Evolutionary conservation across 139 green algal species (phyloP), one percentile per base, ranked within the genome.

Genomic region (Chlorella vulgaris): DNA sequence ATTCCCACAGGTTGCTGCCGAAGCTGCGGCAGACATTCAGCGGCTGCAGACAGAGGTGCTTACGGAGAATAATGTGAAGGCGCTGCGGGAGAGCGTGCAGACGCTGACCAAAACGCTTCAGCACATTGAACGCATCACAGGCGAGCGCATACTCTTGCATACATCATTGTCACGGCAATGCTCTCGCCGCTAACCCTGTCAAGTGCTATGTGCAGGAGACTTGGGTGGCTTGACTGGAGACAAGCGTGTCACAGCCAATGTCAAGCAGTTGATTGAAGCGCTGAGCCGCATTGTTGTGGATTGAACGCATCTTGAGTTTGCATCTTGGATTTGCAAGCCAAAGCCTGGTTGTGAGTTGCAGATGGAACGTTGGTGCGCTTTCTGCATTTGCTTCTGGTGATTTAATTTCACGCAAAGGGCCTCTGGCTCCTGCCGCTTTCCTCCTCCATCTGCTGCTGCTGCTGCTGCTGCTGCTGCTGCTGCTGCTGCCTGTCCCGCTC

Each of bases 51-150:
- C 83, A 65, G 88, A 92, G 60, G 93, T 99, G 43, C 81, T 99
- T 69, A 98, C 93, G 4, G 90, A 96, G 18, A 96, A 95, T 42
- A 99, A 99, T 85, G 93, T 98, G 53, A 86, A 83, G 4, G 93
- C 93, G 21, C 83, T 97, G 80, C 87, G 92, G n/a, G 80, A 92
- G 24, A 84, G 82, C 21, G 92, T 98, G 47, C 83, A 93, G 62
- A 97, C 94, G 26, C 76, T 97, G 65, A 92, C 88, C 21, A 86
- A 87, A 35, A 94, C 89, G 31, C 78, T 96, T 69, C 89, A 95
- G 80, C 89, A 96, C 85, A 91, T 97, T n/a, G 93, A 92, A 84
- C 76, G 81, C 47, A 91, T 92, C 47, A 88, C 80, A 21, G 81
- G 86, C 58, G 28, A 5, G 65, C 13, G 61, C 26, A 33, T 29